Evolutionary conservation across 2,329 filamentous ascomycete species (phyloP).

Genomic region (Clonostachys rosea): DNA sequence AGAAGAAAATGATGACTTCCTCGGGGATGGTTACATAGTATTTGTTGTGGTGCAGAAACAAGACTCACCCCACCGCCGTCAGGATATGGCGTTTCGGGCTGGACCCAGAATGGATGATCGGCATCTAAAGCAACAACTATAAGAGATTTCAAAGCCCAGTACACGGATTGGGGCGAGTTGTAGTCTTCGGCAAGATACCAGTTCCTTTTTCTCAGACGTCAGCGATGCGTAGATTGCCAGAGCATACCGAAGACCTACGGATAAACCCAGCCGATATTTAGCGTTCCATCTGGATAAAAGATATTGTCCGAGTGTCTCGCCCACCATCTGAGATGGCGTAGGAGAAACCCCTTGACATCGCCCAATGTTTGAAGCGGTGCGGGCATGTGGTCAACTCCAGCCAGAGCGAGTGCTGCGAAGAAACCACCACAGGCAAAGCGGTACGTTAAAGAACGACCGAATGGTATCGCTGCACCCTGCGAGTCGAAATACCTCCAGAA

Average conservation of each 20-base stretch:
- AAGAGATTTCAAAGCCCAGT: slow-evolving; percentile 49
- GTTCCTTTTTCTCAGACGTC: slow-evolving; percentile 10
- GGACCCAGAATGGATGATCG: slow-evolving; percentile 37
- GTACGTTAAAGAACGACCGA: slow-evolving; percentile 45
- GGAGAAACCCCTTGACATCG: slow-evolving; percentile 38
- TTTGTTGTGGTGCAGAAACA: slow-evolving; percentile 29
- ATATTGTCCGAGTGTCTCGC: slow-evolving; percentile 28
- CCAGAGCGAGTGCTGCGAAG: slow-evolving; percentile 37
- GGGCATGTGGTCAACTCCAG: slow-evolving; percentile 26
- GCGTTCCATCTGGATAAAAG: slow-evolving; percentile 41
- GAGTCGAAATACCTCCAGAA: slow-evolving; percentile 45
- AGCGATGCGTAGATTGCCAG: not conserved
- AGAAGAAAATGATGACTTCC: slow-evolving; percentile 27
- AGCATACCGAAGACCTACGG: slow-evolving; percentile 4
- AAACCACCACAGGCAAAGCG: slow-evolving; percentile 45
- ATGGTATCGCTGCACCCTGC: slow-evolving; percentile 42
- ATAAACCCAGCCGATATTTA: slow-evolving; percentile 37
- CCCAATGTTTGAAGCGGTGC: slow-evolving; percentile 28
- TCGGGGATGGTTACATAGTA: slow-evolving; percentile 28
- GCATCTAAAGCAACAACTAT: slow-evolving; percentile 28
- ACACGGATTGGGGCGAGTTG: slow-evolving; percentile 50
- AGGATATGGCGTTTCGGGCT: slow-evolving; percentile 24
- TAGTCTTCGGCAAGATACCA: slow-evolving; percentile 53
- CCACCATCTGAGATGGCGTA: slow-evolving; percentile 48
- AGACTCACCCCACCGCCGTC: not conserved